phyloP scores from a whole-genome alignment of 495 filamentous ascomycete genomes.

The Halenospora varia region DNA sequence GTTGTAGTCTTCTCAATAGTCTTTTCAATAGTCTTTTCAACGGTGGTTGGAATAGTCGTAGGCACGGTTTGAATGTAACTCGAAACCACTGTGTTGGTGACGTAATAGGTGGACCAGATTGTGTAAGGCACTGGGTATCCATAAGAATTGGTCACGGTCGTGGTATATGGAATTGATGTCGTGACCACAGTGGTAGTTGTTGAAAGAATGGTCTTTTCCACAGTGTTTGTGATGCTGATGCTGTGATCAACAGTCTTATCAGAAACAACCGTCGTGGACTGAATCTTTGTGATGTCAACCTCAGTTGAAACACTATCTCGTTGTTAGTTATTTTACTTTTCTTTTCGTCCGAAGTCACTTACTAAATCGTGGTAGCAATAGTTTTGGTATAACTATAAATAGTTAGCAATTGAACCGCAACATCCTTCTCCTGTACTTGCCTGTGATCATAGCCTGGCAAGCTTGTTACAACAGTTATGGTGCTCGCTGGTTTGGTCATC shows the following conservation, averaged over 20 bases:
- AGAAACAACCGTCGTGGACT: not conserved
- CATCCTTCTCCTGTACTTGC: not conserved
- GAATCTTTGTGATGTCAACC: not conserved
- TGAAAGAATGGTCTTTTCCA: not conserved
- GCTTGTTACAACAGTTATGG: not conserved
- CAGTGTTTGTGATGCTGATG: not conserved
- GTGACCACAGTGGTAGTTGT: not conserved
- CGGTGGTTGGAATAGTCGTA: not conserved
- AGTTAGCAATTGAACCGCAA: not conserved
- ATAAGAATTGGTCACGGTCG: not conserved
- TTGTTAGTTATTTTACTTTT: no score
- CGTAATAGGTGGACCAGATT: not conserved
- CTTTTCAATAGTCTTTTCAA: not conserved
- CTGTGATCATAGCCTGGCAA: not conserved
- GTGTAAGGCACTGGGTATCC: not conserved
- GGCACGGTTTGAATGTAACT: constrained; percentile 1
- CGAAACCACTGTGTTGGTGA: constrained; percentile 4
- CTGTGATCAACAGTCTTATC: not conserved
- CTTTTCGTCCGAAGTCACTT: not conserved
- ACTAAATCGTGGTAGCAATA: constrained; percentile 3
- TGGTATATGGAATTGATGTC: not conserved
- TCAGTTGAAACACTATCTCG: constrained; percentile 7
- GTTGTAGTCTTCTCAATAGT: not conserved
- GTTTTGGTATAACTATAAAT: not conserved
- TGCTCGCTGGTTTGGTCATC: not conserved